A percentile compares a stretch with the other conserved stretches of the same genome.
These are phyloP conservation scores for Tagetes patula DNA, from an alignment of 129 eudicot species.

Conservation along the genomic window DNA sequence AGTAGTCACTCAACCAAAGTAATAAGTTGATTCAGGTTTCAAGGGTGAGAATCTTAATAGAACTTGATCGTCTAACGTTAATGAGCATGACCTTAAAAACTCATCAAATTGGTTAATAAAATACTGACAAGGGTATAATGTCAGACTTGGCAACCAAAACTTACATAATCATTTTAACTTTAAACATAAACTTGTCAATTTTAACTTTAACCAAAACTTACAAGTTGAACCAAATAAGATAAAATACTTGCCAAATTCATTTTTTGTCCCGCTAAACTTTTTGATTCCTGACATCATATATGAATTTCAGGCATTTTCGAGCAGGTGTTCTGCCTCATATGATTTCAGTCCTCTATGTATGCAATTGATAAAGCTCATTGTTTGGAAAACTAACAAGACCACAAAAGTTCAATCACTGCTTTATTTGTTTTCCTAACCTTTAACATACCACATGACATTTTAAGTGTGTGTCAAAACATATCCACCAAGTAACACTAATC, in stretches of 20 bases:
- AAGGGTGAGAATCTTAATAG: constrained; percentile 90
- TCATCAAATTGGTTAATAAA: constrained; percentile 11
- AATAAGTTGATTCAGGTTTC: constrained; percentile 84
- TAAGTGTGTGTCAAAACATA: not conserved
- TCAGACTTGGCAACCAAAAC: constrained; percentile 1
- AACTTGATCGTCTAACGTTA: constrained; percentile 70
- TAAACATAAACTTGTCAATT: not conserved
- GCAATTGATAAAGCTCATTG: not conserved
- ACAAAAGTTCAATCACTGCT: constrained; percentile 5
- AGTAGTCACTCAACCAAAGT: constrained; percentile 37
- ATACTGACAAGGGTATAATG: constrained; percentile 12
- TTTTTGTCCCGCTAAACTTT: not conserved
- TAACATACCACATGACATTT: constrained; percentile 15
- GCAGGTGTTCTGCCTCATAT: not conserved
- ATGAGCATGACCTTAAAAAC: not conserved
- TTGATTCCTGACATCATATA: not conserved
- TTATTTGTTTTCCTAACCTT: constrained; percentile 1
- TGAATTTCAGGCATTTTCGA: not conserved
- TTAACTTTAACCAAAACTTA: not conserved
- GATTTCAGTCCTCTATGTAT: not conserved
- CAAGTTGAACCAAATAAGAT: constrained; percentile 13
- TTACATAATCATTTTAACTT: not conserved
- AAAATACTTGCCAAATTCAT: not conserved
- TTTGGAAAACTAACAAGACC: not conserved
- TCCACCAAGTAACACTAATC: not conserved